Evolutionary conservation across 139 green algal species (phyloP).

Genomic region (Ulvella scutata): DNA sequence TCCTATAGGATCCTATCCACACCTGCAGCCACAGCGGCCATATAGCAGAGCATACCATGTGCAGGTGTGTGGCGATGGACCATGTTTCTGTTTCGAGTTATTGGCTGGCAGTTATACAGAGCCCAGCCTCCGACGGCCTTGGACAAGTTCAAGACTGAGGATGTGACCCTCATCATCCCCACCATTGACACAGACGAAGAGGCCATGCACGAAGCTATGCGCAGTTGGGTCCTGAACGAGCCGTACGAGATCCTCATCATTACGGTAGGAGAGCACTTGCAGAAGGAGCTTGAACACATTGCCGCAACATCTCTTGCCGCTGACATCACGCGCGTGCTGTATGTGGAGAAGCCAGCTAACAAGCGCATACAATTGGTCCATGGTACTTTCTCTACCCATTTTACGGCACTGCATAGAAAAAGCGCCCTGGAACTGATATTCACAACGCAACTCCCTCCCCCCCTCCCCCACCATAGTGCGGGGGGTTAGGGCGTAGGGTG

Average conservation of each 20-base stretch:
- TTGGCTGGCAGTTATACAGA: not conserved
- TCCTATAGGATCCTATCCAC: not conserved
- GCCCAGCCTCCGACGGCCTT: not conserved
- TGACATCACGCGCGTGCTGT: not conserved
- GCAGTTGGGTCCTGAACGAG: not conserved
- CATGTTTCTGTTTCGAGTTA: not conserved
- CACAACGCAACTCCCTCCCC: no score
- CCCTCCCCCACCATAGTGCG: no score
- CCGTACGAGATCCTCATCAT: not conserved
- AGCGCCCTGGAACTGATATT: no score
- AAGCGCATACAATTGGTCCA: not conserved
- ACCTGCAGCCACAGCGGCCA: not conserved
- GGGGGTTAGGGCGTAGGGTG: no score
- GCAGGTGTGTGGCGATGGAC: not conserved
- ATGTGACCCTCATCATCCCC: not conserved
- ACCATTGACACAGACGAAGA: constrained; percentile 1
- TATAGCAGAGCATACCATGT: not conserved
- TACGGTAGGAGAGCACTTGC: not conserved
- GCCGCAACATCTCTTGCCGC: not conserved
- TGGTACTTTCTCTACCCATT: not conserved
- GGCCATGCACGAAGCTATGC: constrained; percentile 2
- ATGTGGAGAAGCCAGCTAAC: not conserved
- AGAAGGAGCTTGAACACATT: constrained; percentile 1
- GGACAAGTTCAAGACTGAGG: not conserved
- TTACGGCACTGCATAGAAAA: no score